Evolutionary conservation across 768 basidiomycete species (phyloP), one percentile per base, ranked within the genome.

Genomic region (Calocera cornea): DNA sequence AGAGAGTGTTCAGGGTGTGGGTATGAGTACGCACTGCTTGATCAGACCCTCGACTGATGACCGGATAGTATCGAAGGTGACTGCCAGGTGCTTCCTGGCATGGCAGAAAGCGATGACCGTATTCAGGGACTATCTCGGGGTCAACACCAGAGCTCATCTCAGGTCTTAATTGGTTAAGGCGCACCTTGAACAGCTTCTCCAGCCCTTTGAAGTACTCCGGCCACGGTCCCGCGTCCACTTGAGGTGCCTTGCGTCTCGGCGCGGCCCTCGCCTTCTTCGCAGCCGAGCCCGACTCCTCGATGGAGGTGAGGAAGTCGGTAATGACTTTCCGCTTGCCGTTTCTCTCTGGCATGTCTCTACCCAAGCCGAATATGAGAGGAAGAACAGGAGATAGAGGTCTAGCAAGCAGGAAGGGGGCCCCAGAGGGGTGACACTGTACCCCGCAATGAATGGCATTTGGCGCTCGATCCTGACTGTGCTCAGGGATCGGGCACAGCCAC

Each of bases 41-140:
- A 93, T 75, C 8, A 94, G 79, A 60, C 82, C 80, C 78, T 95
- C 92, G 0, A 92, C 90, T n/a, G 90, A 90, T 16, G 83, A 80
- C 47, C 87, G 82, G 29, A 94, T 81, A 1, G 85, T 82, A 5
- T 85, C 80, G 72, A 93, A 95, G 0, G 90, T 93, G 7, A 84
- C 86, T 7, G 90, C 88, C 36, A 95, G 75, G 70, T 89, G 84
- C 70, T 90, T 89, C 69, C 90, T 82, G 0, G 90, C 86, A 1
- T 90, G 89, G 41, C 92, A 82, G 72, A 95, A 95, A 0, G 89
- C 92, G 41, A 94, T 82, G 2, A 95, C 90, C 16, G 92, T 91
- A 71, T 94, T 95, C 60, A 95, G 78, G 11, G 92, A 90, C 90
- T 95, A 54, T 14, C 33, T 7, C 47, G 19, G 16, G 50, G 19